Conservation (phyloP, 192 early-diverging fungal genomes). For the Backusella macrospora region DNA sequence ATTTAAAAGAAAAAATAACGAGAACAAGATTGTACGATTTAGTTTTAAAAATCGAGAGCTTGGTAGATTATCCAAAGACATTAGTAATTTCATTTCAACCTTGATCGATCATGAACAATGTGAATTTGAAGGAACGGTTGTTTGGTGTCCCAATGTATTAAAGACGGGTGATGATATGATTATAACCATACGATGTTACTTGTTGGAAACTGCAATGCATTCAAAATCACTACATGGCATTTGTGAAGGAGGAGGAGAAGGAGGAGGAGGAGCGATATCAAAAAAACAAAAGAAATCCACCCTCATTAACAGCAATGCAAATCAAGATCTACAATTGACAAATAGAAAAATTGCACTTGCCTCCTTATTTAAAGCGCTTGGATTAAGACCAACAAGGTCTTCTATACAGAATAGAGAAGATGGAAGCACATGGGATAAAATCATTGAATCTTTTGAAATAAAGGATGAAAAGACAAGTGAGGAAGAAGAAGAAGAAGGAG, state of each 20-base stretch:
- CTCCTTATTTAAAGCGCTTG: slow-evolving; percentile 21
- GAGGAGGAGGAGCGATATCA: background rate
- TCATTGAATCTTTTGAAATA: slow-evolving; percentile 6
- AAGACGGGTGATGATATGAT: slow-evolving; percentile 51
- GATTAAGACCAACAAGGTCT: slow-evolving; percentile 25
- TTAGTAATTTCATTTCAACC: slow-evolving; percentile 46
- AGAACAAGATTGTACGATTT: slow-evolving; percentile 57
- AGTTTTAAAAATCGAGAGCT: slow-evolving; percentile 44
- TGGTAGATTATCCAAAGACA: slow-evolving; percentile 47
- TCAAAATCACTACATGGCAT: background rate
- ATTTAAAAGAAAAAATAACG: slow-evolving; percentile 19
- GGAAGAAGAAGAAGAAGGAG: slow-evolving; percentile 19
- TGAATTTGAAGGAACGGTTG: slow-evolving; percentile 49
- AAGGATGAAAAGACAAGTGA: background rate
- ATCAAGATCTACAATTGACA: background rate
- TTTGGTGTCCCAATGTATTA: slow-evolving; percentile 33
- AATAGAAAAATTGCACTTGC: slow-evolving; percentile 31
- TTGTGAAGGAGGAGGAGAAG: too few species aligned
- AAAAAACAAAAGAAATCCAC: background rate
- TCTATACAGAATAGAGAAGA: slow-evolving; percentile 16
- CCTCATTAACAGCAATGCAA: slow-evolving; percentile 17
- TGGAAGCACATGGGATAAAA: slow-evolving; percentile 1
- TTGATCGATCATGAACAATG: slow-evolving; percentile 51
- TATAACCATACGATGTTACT: slow-evolving; percentile 43
- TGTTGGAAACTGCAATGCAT: slow-evolving; percentile 34